Conservation (phyloP, 2,329 filamentous ascomycete genomes). For the Ophiostoma quercus region DNA sequence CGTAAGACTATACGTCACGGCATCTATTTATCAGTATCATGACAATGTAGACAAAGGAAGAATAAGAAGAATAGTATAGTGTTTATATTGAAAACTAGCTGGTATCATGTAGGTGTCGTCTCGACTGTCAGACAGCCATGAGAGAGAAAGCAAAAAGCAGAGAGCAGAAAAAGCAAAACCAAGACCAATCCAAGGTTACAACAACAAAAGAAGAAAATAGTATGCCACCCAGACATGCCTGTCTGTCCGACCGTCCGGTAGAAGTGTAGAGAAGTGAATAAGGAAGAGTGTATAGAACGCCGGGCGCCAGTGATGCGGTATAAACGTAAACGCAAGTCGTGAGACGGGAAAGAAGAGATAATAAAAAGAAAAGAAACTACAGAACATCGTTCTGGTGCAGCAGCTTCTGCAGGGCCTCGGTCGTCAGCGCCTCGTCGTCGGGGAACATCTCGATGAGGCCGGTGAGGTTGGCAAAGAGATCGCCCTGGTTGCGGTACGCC, state of each 20-base stretch:
- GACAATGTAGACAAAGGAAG: too few relatives aligned
- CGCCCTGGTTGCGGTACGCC: conserved; percentile 79
- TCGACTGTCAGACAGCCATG: not conserved
- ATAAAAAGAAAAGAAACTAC: conserved; percentile 30
- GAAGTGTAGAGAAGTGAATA: not conserved
- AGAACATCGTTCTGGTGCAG: conserved; percentile 51
- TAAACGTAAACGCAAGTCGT: conserved; percentile 13
- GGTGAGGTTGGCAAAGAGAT: conserved; percentile 84
- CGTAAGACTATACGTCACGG: too few relatives aligned
- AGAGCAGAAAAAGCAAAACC: not conserved
- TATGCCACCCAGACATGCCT: not conserved
- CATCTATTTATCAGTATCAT: too few relatives aligned
- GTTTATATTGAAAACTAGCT: conserved; percentile 1
- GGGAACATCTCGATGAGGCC: conserved; percentile 84
- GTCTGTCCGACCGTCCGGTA: too few relatives aligned
- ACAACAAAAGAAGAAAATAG: not conserved
- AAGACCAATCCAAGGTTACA: not conserved
- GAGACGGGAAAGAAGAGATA: not conserved
- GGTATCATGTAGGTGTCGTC: conserved; percentile 6
- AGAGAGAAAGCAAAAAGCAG: not conserved
- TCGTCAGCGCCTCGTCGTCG: conserved; percentile 53
- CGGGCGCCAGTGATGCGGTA: not conserved
- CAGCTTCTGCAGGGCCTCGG: conserved; percentile 47
- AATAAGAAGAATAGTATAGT: not conserved
- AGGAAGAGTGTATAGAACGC: not conserved